Evolutionary conservation across 305 asterid genomes (phyloP), one percentile per base, ranked within the genome.

Genomic region (Euphrasia arctica): DNA sequence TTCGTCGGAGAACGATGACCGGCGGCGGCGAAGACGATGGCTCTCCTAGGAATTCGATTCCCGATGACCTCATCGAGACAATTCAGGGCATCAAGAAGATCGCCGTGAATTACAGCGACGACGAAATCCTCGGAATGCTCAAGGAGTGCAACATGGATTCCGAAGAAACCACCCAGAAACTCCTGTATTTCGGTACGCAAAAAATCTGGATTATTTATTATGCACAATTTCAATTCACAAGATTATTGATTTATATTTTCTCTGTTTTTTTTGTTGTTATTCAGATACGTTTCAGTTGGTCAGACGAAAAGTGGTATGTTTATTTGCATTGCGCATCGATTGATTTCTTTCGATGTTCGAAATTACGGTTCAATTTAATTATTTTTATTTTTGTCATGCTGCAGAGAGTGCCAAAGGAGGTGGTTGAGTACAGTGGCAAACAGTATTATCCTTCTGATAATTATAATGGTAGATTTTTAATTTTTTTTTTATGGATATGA

Each of bases 261-360:
- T 4, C 15, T 55, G 52, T 49, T 25, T 50, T n/a, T 52, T 29
- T 55, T 50, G 58, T 15, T 72, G 65, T 18, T 18, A 18, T 18
- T 77, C 87, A 86, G 95, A 83, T 77, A 82, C 90, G 52, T 83
- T 86, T 74, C 90, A 80, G 32, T 82, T 82, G 77, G 88, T 83
- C 48, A 86, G 82, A 76, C 86, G 80, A 72, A 82, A 79, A 79
- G 48, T 66, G 75, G 95, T 86, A 54, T 52, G 84, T 72, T 5
- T 55, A 66, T 43, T 18, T 25, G 32, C 49, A 22, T 31, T 34
- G 13, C 58, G 10, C 59, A 2, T 34, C 34, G 4, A 29, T 49
- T 18, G 13, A 54, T 41, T 59, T 55, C 6, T 15, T n/a, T 14
- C 29, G 15, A 50, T 15, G 15, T 13, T 13, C 13, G 27, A 50